Base-by-base conservation (phyloP, 192 early-diverging fungal species). In the Geosiphon pyriformis region DNA sequence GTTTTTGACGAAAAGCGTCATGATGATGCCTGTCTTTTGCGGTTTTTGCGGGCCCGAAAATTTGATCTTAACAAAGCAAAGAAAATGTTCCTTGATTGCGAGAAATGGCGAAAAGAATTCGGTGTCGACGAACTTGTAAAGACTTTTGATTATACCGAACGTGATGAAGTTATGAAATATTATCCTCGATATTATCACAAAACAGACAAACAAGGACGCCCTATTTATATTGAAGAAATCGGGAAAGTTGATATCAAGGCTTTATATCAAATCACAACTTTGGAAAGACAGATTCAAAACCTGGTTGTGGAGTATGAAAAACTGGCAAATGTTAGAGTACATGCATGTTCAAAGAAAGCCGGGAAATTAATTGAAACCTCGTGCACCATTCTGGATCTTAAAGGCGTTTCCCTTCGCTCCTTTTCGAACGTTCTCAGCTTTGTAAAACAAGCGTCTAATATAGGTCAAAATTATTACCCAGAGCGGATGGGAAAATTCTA, bases 401-500 rank as follows among this genome's bases (percentile, higher is more conserved):
- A 89, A 77, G 84, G 83, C 42, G 87, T 90, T 47, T 76, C 79
- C 15, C 67, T 91, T 53, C 77, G 81, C 50, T 81, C 83, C 50
- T 91, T 91, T 57, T 71, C 78, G 18, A 78, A 71, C 37, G 86
- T 87, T 47, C 78, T 74, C 64, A 74, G 73, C 51, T 76, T 90
- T 27, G 85, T 91, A 59, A 85, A 87, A 69, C 74, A 80, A 56
- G 80, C 88, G 2, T 85, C 86, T 12, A 68, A 79, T 26, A 87
- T 90, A 76, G 87, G 87, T 7, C 87, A 89, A 65, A 83, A 91
- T 75, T 89, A 91, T 77, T 91, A 91, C 72, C 90, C 90, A 7
- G 90, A 91, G 71, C 88, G 82, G 75, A 80, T 91, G 71, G 90
- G 90, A 64, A 86, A 88, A 75, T 90, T 91, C 85, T 90, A 80